phyloP scores from a whole-genome alignment of 139 green algal species.

The Micractinium sp. region DNA sequence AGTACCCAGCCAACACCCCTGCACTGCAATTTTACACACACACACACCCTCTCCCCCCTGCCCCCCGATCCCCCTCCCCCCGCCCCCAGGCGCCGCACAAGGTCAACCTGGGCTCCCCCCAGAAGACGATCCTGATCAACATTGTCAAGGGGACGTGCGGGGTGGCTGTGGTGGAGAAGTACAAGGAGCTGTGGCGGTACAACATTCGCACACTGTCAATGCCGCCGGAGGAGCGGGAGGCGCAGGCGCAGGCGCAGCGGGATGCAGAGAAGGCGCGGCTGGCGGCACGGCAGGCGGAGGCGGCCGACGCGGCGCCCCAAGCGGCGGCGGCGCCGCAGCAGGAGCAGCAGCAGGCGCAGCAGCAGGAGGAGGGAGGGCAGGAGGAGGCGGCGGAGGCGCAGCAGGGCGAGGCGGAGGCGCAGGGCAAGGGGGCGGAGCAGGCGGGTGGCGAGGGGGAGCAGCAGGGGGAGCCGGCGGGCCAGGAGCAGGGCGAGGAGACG shows the following conservation, averaged over 20 bases:
- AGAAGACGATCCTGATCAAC: slow-evolving; percentile 60
- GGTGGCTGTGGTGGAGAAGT: slow-evolving; percentile 55
- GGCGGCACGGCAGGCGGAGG: background rate
- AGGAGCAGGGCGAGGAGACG: background rate
- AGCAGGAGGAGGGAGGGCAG: background rate
- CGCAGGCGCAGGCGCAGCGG: slow-evolving; percentile 8
- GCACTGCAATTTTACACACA: too few relatives aligned
- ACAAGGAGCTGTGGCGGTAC: background rate
- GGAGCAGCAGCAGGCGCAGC: slow-evolving; percentile 1
- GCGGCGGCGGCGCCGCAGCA: background rate
- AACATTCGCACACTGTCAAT: slow-evolving; percentile 22
- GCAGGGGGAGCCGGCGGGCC: background rate
- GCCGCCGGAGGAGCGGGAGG: slow-evolving; percentile 27
- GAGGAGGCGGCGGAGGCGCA: background rate
- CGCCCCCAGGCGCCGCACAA: slow-evolving; percentile 54
- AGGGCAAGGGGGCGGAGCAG: background rate
- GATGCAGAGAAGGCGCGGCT: background rate
- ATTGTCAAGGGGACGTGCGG: slow-evolving; percentile 51
- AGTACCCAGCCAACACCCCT: too few relatives aligned
- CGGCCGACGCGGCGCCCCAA: background rate
- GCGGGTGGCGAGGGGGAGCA: background rate
- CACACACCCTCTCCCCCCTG: too few relatives aligned
- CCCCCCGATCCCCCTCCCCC: too few relatives aligned
- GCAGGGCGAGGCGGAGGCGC: background rate
- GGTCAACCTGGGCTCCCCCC: slow-evolving; percentile 52